These are phyloP conservation scores for Gaertneriomyces sp. DNA, from an alignment of 192 early-diverging fungal genomes.

Conservation along the genomic window DNA sequence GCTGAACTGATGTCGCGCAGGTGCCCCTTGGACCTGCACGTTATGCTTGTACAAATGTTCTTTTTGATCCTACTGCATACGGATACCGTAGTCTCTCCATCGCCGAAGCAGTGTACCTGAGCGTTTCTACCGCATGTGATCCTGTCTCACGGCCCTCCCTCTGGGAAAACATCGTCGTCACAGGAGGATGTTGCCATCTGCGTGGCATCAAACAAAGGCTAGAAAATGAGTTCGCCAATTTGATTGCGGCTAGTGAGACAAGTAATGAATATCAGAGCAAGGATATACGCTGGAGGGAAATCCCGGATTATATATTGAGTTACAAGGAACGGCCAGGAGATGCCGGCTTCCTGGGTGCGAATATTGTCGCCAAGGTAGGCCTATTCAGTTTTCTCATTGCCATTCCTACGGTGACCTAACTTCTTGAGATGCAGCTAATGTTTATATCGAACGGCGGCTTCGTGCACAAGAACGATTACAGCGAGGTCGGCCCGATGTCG, in stretches of 20 bases:
- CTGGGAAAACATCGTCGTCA: slow-evolving; percentile 82
- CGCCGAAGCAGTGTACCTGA: slow-evolving; percentile 62
- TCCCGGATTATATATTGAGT: slow-evolving; percentile 85
- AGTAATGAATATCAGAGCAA: slow-evolving; percentile 81
- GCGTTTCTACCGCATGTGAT: slow-evolving; percentile 56
- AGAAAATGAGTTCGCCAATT: slow-evolving; percentile 57
- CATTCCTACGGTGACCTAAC: slow-evolving; percentile 1
- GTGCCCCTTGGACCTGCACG: slow-evolving; percentile 56
- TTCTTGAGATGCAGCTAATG: slow-evolving; percentile 2
- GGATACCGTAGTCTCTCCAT: slow-evolving; percentile 37
- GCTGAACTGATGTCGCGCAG: slow-evolving; percentile 15
- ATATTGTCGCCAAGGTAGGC: slow-evolving; percentile 81
- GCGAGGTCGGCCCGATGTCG: slow-evolving; percentile 80
- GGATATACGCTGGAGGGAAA: slow-evolving; percentile 69
- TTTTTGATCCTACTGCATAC: slow-evolving; percentile 67
- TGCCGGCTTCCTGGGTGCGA: slow-evolving; percentile 75
- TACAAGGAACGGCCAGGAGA: slow-evolving; percentile 67
- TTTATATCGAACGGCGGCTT: slow-evolving; percentile 24
- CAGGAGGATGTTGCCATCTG: slow-evolving; percentile 65
- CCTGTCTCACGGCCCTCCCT: slow-evolving; percentile 72
- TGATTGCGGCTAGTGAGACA: slow-evolving; percentile 76
- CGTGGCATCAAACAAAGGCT: slow-evolving; percentile 66
- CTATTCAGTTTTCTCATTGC: background rate
- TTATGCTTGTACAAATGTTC: slow-evolving; percentile 57
- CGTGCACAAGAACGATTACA: slow-evolving; percentile 68